Base-by-base conservation (phyloP, 2,329 filamentous ascomycete species). In the Colletotrichum tabaci region DNA sequence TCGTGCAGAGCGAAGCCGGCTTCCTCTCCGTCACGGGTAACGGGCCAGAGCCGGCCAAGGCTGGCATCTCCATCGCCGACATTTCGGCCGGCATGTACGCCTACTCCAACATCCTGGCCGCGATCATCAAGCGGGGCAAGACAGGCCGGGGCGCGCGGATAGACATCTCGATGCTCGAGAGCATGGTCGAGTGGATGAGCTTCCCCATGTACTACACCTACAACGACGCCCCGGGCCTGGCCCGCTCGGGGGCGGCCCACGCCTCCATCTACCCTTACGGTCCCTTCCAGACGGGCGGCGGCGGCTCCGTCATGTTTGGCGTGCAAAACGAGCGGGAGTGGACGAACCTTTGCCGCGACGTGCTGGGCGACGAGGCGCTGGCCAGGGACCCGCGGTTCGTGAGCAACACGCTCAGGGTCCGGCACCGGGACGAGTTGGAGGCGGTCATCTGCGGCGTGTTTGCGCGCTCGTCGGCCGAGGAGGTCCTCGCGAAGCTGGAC, bases 271-370 rank as follows among this genome's bases (percentile, higher is more conserved):
- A 89, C 71, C 88, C 88, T 0, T 90, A 89, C 58, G 87, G 87
- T 0, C 87, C 87, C 0, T 90, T 90, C 57, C 78, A 84, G 46
- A 85, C 87, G 0, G 84, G 84, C 0, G 83, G 83, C 12, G 83
- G 82, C 0, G 82, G 82, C 0, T 82, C 84, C 0, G 87, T 89
- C 16, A 89, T 89, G 86, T 77, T 90, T 4, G 88, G 87, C 0
- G 82, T 90, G 26, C 88, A 90, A 74, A 89, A 89, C 70, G 87
- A 89, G 78, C 80, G 87, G 3, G 88, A 90, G 74, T 89, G 87
- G 87, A 78, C 74, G 1, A 86, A 79, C 7, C 83, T 90, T 15
- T 88, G 86, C 67, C 76, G 77, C 0, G 76, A 82, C 2, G 86
- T 89, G 1, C 78, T 90, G 4, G 80, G 78, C 0, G 79, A 84